Base-by-base conservation (phyloP, 2,329 filamentous ascomycete genomes). In the Trichoderma sp. region DNA sequence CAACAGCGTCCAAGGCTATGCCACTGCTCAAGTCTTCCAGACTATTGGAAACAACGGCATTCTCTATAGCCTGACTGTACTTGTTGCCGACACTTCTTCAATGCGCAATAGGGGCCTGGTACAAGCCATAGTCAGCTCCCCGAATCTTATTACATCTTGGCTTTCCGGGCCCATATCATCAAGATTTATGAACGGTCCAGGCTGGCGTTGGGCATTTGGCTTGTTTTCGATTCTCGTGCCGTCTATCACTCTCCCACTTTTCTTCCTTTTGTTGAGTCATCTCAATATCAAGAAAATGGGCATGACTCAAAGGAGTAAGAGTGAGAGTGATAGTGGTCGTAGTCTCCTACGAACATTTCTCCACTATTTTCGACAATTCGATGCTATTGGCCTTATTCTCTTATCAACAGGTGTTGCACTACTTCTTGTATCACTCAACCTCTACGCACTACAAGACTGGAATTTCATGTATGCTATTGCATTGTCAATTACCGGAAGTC, bases 151-250 rank as follows among this genome's bases (percentile, higher is more conserved):
- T 70, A 91, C 89, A 0, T 87, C 90, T 6, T 93, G 89, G 83
- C 85, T 88, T 18, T 88, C 88, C 3, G 86, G 88, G 0, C 86
- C 85, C 26, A 86, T 90, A 64, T 86, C 87, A 0, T 82, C 87
- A 14, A 79, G 81, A 1, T 86, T 91, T 67, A 80, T 88, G 21
- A 73, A 79, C 7, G 81, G 85, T 18, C 81, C 85, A 5, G 87
- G 86, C 62, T 93, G 88, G 87, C 85, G 90, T 66, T 93, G 91
- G 91, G 90, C 86, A 6, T 90, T 90, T 74, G 91, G 90, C 58
- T 84, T 88, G 73, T 92, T 89, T 80, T 83, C 87, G 71, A 90
- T 93, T 75, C 86, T 92, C 73, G 80, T 88, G 11, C 89, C 90
- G 1, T 81, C 87, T 36, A 85, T 90, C 63, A 87, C 87, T 68